Evolutionary conservation across 2,329 filamentous ascomycete species (phyloP).

Genomic region (Lachnellula willkommii): DNA sequence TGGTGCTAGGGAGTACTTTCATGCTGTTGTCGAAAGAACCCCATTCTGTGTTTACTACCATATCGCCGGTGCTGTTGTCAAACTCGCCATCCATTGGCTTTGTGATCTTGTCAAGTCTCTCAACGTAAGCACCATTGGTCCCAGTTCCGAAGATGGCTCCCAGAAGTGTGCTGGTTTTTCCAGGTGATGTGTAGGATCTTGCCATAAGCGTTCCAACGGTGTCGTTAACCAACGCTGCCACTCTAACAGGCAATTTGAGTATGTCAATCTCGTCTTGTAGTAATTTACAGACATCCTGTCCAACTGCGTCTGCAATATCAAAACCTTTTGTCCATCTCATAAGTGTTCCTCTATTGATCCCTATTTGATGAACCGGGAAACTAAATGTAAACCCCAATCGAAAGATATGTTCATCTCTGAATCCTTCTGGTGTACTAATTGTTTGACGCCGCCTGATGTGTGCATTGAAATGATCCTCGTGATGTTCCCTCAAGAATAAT

Average conservation of each 20-base stretch:
- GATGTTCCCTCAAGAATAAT: constrained; percentile 77
- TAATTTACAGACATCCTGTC: constrained; percentile 88
- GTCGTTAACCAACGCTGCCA: constrained; percentile 95
- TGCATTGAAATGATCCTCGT: constrained; percentile 77
- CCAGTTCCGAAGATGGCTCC: constrained; percentile 72
- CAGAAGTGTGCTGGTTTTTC: constrained; percentile 80
- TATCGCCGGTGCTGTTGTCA: constrained; percentile 77
- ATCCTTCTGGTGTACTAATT: constrained; percentile 52
- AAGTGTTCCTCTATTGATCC: constrained; percentile 89
- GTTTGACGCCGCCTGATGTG: constrained; percentile 61
- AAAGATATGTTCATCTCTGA: constrained; percentile 72
- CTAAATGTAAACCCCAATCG: constrained; percentile 98
- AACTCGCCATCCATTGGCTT: constrained; percentile 69
- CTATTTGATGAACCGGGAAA: constrained; percentile 89
- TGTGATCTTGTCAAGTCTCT: constrained; percentile 79
- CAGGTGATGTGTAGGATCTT: constrained; percentile 86
- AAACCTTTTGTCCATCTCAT: constrained; percentile 99
- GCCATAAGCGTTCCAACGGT: constrained; percentile 98
- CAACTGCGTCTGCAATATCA: constrained; percentile 89
- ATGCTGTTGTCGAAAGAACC: constrained; percentile 95
- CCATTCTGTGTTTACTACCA: constrained; percentile 99
- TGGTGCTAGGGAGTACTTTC: constrained; percentile 77
- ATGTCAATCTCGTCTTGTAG: constrained; percentile 86
- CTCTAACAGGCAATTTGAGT: constrained; percentile 79
- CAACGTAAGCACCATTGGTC: constrained; percentile 46